phyloP scores from a whole-genome alignment of 169 alveolate species.

The Cryptosporidium ubiquitum region DNA sequence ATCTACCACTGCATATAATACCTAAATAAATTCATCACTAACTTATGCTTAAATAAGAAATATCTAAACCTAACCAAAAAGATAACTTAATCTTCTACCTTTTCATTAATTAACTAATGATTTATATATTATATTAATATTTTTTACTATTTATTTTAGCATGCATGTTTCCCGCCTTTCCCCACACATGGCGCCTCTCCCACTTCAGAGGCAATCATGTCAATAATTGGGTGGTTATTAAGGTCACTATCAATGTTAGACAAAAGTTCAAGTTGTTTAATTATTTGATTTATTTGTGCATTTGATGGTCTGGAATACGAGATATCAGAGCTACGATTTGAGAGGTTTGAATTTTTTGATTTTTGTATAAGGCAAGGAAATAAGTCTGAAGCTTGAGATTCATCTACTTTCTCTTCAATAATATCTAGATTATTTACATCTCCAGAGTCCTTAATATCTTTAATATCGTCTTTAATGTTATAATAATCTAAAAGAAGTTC shows the following conservation, averaged over 20 bases:
- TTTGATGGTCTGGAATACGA: slow-evolving; percentile 17
- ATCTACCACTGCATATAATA: too few relatives aligned
- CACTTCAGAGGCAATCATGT: not conserved
- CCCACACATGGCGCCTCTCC: not conserved
- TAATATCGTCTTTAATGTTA: not conserved
- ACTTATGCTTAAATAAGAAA: too few relatives aligned
- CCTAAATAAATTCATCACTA: too few relatives aligned
- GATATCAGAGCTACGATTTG: not conserved
- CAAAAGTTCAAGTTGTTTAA: not conserved
- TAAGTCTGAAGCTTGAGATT: not conserved
- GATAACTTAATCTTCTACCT: not conserved
- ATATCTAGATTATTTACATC: not conserved
- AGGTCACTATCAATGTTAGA: not conserved
- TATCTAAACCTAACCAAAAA: not conserved
- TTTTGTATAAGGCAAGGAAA: slow-evolving; percentile 23
- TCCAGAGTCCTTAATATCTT: not conserved
- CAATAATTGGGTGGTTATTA: not conserved
- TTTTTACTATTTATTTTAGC: too few relatives aligned
- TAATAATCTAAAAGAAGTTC: slow-evolving; percentile 27
- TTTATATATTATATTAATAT: too few relatives aligned
- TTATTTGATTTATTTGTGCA: not conserved
- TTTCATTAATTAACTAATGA: too few relatives aligned
- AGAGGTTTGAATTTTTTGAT: slow-evolving; percentile 3
- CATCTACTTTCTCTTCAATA: not conserved
- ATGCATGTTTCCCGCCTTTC: not conserved